Base-by-base conservation (phyloP, 1,284 basidiomycete species). In the Cutaneotrichosporon dermatis region DNA sequence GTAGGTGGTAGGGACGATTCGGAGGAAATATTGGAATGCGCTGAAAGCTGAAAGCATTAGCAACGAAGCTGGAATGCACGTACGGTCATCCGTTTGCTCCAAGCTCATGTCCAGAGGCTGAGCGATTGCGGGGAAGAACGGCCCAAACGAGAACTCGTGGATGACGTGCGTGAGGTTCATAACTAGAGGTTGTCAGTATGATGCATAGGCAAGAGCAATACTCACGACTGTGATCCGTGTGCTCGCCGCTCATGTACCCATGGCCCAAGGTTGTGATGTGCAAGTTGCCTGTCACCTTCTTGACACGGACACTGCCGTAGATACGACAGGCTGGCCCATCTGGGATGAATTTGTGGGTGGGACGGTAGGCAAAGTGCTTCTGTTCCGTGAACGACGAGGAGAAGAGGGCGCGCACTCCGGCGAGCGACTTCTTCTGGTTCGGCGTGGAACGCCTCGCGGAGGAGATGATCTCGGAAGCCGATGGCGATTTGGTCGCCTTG, bases 101-200 rank as follows among this genome's bases (percentile, higher is more conserved):
- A 90, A 88, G 0, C 89, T 90, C 72, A 92, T 86, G 70, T 98
- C 95, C 40, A 99, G 83, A 3, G 95, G 95, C 75, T 99, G 95
- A 0, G 86, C 84, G 60, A 99, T 98, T 54, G 93, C 88, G 0
- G 95, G 95, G 81, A 97, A 98, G 80, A 90, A 89, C 0, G 92
- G 90, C 0, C 95, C 95, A 69, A 98, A 98, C 1, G 92, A 96
- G 75, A 97, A 95, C 77, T 98, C 95, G 63, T 88, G 88, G 66
- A 98, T 92, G 59, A 97, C 87, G 79, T 99, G 95, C 1, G 91
- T 92, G 39, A 98, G 83, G 73, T 99, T 98, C 92, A 99, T 96
- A 64, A 88, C 90, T 95, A 13, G 15, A 13, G 15, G 16, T 16
- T 42, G 48, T 44, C 41, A 51, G 35, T n/a, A 35, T 5, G 9